phyloP scores from a whole-genome alignment of 805 yeast genomes.

The Phaffomyces antillensis region DNA sequence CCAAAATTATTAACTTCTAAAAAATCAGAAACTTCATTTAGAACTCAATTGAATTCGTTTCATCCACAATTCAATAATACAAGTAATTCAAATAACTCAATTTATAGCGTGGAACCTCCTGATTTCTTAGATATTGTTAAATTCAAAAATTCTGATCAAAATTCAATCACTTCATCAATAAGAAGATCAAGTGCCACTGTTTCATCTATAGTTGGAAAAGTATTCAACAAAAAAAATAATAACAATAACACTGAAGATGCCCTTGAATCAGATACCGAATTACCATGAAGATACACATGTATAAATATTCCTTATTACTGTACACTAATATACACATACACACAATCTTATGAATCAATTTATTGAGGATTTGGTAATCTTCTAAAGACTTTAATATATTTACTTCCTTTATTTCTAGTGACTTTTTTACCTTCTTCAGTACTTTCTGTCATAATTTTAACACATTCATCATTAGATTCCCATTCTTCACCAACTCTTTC shows the following conservation, averaged over 20 bases:
- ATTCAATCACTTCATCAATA: slow-evolving; percentile 27
- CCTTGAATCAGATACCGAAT: too few relatives aligned
- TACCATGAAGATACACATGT: too few relatives aligned
- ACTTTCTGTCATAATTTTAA: slow-evolving; percentile 77
- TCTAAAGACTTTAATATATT: slow-evolving; percentile 82
- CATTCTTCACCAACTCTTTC: slow-evolving; percentile 72
- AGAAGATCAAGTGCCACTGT: slow-evolving; percentile 39
- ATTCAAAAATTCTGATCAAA: slow-evolving; percentile 24
- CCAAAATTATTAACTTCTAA: slow-evolving; percentile 10
- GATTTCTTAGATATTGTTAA: slow-evolving; percentile 29
- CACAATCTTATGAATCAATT: too few relatives aligned
- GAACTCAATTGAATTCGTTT: neutral
- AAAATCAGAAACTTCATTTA: slow-evolving; percentile 19
- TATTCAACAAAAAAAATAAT: slow-evolving; percentile 16
- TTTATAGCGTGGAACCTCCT: slow-evolving; percentile 30
- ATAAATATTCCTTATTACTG: too few relatives aligned
- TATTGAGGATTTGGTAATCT: slow-evolving; percentile 53
- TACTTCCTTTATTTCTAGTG: slow-evolving; percentile 78
- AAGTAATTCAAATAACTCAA: slow-evolving; percentile 7
- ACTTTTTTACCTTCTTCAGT: slow-evolving; percentile 99
- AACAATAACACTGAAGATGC: slow-evolving; percentile 18
- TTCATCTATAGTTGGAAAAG: slow-evolving; percentile 28
- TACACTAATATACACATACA: too few relatives aligned
- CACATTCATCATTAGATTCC: slow-evolving; percentile 78
- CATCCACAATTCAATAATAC: slow-evolving; percentile 4